Conservation (phyloP, 2,329 filamentous ascomycete species). For the Zymoseptoria brevis region DNA sequence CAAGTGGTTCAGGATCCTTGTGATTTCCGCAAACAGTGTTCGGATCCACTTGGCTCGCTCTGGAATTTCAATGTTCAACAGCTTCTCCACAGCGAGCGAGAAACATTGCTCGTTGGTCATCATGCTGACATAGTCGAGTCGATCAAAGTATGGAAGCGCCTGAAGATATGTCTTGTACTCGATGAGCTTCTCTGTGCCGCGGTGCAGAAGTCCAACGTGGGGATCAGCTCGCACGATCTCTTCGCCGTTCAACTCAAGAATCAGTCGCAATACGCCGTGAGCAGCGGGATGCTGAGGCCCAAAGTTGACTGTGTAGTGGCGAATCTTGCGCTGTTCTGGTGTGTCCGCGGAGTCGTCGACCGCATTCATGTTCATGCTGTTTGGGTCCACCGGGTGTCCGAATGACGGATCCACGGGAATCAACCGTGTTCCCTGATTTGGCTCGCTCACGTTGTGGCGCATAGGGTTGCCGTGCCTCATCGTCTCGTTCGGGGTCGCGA, state of each 20-base stretch:
- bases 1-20: slow-evolving; percentile 87
- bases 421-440: slow-evolving; percentile 50
- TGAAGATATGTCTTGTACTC: slow-evolving; percentile 99
- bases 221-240: slow-evolving; percentile 95
- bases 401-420: slow-evolving; percentile 61
- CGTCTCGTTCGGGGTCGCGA: slow-evolving; percentile 47
- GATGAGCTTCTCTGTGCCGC: slow-evolving; percentile 98
- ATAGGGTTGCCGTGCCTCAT: slow-evolving; percentile 8
- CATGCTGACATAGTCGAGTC: slow-evolving; percentile 98
- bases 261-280: slow-evolving; percentile 94
- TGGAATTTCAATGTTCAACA: slow-evolving; percentile 92
- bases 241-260: slow-evolving; percentile 95
- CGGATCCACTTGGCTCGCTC: slow-evolving; percentile 95
- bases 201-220: slow-evolving; percentile 90
- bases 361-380: slow-evolving; percentile 39
- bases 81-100: slow-evolving; percentile 90
- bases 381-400: slow-evolving; percentile 38
- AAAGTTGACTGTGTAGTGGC: slow-evolving; percentile 99
- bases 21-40: slow-evolving; percentile 92
- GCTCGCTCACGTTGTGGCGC: slow-evolving; percentile 13
- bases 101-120: slow-evolving; percentile 99
- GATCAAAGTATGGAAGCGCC: slow-evolving; percentile 96
- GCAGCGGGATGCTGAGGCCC: slow-evolving; percentile 97
- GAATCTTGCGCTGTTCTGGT: slow-evolving; percentile 69
- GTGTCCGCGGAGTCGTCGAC: slow-evolving; percentile 38